phyloP scores from a whole-genome alignment of 345 rosid genomes.

The Schrenkiella parvula region DNA sequence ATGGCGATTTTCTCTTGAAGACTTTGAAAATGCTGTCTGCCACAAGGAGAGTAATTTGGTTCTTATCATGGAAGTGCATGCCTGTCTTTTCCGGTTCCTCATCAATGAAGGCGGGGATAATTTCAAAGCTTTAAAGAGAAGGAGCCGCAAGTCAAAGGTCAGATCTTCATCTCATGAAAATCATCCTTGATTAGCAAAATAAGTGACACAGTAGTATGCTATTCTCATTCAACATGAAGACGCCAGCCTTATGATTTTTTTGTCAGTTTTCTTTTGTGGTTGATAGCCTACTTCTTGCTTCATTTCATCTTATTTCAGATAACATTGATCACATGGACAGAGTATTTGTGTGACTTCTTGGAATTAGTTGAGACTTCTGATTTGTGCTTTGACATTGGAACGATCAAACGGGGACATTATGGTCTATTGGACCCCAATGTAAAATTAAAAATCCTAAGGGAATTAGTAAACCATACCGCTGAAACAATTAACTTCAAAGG shows the following conservation, averaged over 20 bases:
- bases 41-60: slow-evolving; percentile 81
- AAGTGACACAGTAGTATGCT: neutral
- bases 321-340: slow-evolving; percentile 77
- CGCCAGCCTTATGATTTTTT: neutral
- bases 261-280: neutral
- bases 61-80: slow-evolving; percentile 77
- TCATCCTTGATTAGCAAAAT: slow-evolving; percentile 1
- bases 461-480: slow-evolving; percentile 60
- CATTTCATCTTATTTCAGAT: slow-evolving; percentile 50
- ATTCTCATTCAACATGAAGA: slow-evolving; percentile 15
- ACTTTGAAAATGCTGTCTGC: slow-evolving; percentile 89
- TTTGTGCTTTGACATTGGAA: slow-evolving; percentile 41
- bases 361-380: slow-evolving; percentile 54
- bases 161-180: slow-evolving; percentile 7
- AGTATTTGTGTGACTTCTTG: slow-evolving; percentile 81
- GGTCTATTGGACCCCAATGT: slow-evolving; percentile 62
- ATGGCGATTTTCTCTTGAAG: slow-evolving; percentile 79
- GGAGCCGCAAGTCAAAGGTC: slow-evolving; percentile 66
- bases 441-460: slow-evolving; percentile 58
- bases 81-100: slow-evolving; percentile 71
- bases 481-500: slow-evolving; percentile 57
- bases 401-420: slow-evolving; percentile 84
- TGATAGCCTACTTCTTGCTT: slow-evolving; percentile 18
- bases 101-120: slow-evolving; percentile 47
- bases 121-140: slow-evolving; percentile 42